Evolutionary conservation across 345 rosid genomes (phyloP).

Genomic region (Brassica incana): DNA sequence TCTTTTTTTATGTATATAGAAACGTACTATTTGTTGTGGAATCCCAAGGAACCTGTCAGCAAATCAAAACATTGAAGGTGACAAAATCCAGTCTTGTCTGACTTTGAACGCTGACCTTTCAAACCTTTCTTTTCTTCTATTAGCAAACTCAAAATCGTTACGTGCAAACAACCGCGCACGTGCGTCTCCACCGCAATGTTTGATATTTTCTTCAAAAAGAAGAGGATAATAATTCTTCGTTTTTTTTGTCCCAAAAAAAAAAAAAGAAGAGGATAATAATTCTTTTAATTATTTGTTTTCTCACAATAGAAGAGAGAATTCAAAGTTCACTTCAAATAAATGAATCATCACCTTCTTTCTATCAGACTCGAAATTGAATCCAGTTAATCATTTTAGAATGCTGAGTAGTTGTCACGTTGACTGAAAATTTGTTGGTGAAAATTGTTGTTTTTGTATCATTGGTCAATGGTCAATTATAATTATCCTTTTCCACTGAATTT

Average conservation of each 20-base stretch:
- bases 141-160: background rate
- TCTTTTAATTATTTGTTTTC: background rate
- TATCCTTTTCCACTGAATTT: background rate
- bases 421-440: background rate
- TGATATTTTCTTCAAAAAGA: constrained; percentile 23
- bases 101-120: constrained; percentile 30
- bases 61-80: constrained; percentile 5
- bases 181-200: constrained; percentile 36
- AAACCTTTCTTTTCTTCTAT: constrained; percentile 1
- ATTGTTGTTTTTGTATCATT: background rate
- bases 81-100: constrained; percentile 24
- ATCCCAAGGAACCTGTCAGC: constrained; percentile 10
- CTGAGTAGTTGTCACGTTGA: background rate
- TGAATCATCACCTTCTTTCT: background rate
- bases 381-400: background rate
- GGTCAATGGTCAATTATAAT: background rate
- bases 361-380: background rate
- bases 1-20: background rate
- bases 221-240: background rate
- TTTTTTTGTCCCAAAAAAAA: too few species aligned
- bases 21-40: background rate
- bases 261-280: too few species aligned
- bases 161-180: constrained; percentile 38
- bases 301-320: background rate
- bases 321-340: background rate